A percentile compares a stretch with the other conserved stretches of the same genome.
These are phyloP conservation scores for Primulina tabacum DNA, from an alignment of 257 asterid species.

Conservation along the genomic window DNA sequence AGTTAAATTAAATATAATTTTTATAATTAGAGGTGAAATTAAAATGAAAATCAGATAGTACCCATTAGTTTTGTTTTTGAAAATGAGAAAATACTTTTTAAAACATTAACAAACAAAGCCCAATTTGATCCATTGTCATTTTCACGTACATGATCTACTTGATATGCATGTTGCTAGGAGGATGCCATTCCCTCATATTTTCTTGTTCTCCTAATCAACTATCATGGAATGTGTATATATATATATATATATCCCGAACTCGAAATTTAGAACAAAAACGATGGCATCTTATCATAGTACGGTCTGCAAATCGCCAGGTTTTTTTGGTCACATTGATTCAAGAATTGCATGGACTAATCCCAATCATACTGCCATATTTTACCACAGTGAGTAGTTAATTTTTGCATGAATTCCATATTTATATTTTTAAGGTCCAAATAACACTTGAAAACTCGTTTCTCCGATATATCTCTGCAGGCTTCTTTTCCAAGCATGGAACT, in stretches of 20 bases:
- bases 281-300: background rate
- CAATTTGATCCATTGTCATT: background rate
- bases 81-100: too few relatives aligned
- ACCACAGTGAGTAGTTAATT: background rate
- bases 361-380: too few relatives aligned
- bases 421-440: background rate
- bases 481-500: background rate
- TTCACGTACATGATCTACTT: background rate
- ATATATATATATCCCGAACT: background rate
- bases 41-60: too few relatives aligned
- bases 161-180: background rate
- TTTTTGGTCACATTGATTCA: background rate
- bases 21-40: too few relatives aligned
- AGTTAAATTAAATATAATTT: too few relatives aligned
- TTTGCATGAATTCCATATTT: background rate
- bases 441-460: background rate
- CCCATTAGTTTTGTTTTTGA: too few relatives aligned
- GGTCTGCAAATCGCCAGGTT: background rate
- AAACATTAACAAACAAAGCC: too few relatives aligned
- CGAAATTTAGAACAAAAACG: background rate
- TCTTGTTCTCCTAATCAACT: background rate
- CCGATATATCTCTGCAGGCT: slow-evolving; percentile 2
- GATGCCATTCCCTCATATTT: background rate
- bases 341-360: background rate
- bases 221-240: background rate